Evolutionary conservation across 345 rosid genomes (phyloP).

Genomic region (Eucalyptus caleyi): DNA sequence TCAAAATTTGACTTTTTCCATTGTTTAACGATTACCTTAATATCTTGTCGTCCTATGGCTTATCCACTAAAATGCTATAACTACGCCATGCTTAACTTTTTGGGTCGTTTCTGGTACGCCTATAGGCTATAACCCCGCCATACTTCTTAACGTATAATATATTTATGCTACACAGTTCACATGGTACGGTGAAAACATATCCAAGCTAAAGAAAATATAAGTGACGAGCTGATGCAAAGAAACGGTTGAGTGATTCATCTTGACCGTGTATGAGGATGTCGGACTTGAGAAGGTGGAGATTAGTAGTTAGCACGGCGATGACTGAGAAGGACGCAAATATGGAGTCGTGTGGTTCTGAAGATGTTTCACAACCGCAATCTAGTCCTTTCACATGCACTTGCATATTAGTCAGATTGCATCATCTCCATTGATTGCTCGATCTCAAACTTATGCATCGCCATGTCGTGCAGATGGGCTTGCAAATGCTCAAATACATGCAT

Average conservation of each 20-base stretch:
- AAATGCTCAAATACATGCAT: background rate
- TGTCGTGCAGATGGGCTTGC: slow-evolving; percentile 9
- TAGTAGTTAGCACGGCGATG: background rate
- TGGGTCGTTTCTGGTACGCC: background rate
- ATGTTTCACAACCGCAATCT: background rate
- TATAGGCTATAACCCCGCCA: background rate
- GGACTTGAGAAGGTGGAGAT: background rate
- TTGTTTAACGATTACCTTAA: background rate
- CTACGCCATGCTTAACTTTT: background rate
- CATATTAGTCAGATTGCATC: background rate
- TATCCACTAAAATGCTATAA: background rate
- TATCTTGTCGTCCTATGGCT: background rate
- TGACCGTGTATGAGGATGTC: background rate
- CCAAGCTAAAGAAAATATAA: background rate
- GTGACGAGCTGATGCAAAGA: background rate
- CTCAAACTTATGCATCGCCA: background rate
- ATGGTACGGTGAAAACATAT: background rate
- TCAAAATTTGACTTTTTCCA: background rate
- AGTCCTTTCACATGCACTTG: background rate
- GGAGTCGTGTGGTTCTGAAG: background rate
- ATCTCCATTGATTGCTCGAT: background rate
- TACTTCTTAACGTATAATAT: background rate
- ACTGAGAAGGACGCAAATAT: background rate
- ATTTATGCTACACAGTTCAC: background rate
- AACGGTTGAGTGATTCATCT: background rate